phyloP scores from a whole-genome alignment of 805 yeast species.

The Suhomyces sp. region DNA sequence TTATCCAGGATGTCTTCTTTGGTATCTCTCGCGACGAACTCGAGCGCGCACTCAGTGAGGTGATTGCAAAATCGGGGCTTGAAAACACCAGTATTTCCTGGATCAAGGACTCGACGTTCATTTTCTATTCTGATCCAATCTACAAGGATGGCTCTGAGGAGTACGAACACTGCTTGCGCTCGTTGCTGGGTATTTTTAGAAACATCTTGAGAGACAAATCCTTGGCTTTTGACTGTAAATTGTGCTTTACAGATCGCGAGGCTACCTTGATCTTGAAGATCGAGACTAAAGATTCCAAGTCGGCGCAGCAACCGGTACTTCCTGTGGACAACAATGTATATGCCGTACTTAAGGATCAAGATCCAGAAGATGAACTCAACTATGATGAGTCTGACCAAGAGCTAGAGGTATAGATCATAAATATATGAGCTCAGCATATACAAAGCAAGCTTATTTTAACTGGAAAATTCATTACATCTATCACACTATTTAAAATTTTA shows the following conservation, averaged over 20 bases:
- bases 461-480: neutral
- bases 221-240: slow-evolving; percentile 49
- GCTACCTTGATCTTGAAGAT: slow-evolving; percentile 17
- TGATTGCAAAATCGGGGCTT: slow-evolving; percentile 21
- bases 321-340: neutral
- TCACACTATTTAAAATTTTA: neutral
- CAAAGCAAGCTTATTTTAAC: no score
- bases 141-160: slow-evolving; percentile 31
- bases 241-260: slow-evolving; percentile 41
- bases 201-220: slow-evolving; percentile 34
- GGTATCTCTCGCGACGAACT: slow-evolving; percentile 52
- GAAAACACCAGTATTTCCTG: slow-evolving; percentile 34
- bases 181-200: slow-evolving; percentile 36
- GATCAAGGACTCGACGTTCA: slow-evolving; percentile 41
- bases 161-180: slow-evolving; percentile 42
- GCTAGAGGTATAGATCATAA: neutral
- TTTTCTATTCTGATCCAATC: slow-evolving; percentile 36
- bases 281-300: slow-evolving; percentile 7
- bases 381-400: neutral
- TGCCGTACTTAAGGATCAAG: neutral
- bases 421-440: neutral
- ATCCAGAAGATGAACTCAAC: neutral
- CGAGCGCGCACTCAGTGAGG: slow-evolving; percentile 24
- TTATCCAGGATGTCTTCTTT: slow-evolving; percentile 50
- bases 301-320: neutral